Evolutionary conservation across 176 grass and related monocot genomes (phyloP).

Genomic region (Avena sativa): DNA sequence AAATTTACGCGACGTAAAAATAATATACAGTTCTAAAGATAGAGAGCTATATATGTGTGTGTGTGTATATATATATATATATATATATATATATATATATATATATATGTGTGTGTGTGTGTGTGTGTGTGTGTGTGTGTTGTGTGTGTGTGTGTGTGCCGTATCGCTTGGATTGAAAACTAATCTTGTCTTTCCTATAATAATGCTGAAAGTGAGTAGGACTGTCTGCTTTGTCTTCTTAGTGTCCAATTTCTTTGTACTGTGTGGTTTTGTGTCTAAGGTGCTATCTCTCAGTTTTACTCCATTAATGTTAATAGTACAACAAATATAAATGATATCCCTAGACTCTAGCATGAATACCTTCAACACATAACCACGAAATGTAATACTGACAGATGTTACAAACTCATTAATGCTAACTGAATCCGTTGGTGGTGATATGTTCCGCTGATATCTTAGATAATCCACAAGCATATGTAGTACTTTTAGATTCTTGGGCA

Average conservation of each 20-base stretch:
- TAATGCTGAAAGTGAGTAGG: background rate
- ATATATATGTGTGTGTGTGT: no score
- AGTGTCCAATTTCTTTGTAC: background rate
- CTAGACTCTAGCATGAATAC: constrained; percentile 26
- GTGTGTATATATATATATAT: no score
- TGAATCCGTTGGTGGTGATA: constrained; percentile 21
- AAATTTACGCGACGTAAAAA: no score
- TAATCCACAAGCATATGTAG: background rate
- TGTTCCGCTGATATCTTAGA: constrained; percentile 11
- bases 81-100: no score
- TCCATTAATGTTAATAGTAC: background rate
- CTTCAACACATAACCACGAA: constrained; percentile 12
- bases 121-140: no score
- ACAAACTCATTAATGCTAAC: background rate
- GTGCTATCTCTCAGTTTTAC: constrained; percentile 13
- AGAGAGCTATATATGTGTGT: no score
- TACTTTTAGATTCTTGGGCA: constrained; percentile 1
- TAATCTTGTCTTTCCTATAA: constrained; percentile 1
- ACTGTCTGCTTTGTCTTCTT: background rate
- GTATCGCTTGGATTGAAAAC: background rate
- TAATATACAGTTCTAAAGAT: no score
- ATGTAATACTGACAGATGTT: constrained; percentile 7
- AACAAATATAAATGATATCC: constrained; percentile 24
- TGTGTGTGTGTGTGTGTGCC: background rate
- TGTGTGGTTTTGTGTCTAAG: background rate